Evolutionary conservation across 768 basidiomycete genomes (phyloP).

Genomic region (Pseudohyphozyma bogoriensis): DNA sequence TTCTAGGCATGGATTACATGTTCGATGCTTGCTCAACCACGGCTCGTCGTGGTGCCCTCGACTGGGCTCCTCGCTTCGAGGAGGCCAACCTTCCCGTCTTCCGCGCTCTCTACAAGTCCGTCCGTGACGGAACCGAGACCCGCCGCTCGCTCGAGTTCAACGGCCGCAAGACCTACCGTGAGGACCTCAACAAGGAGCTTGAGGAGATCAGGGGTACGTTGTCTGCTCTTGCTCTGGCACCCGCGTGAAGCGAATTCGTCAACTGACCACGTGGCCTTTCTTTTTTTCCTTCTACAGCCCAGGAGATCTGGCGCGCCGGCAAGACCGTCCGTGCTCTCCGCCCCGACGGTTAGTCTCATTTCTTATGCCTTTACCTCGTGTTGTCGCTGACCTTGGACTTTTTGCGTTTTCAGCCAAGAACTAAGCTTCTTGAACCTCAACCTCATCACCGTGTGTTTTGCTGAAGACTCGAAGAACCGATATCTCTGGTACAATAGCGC

Average conservation of each 20-base stretch:
- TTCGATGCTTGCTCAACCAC: constrained; percentile 98
- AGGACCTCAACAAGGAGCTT: constrained; percentile 83
- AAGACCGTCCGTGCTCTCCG: constrained; percentile 60
- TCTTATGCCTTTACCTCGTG: not conserved
- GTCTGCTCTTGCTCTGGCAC: no score
- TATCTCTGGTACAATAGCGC: no score
- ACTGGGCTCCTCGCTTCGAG: constrained; percentile 93
- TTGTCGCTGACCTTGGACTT: no score
- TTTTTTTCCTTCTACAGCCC: no score
- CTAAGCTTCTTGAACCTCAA: no score
- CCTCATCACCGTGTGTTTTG: no score
- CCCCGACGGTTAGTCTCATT: not conserved
- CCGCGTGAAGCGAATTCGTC: not conserved
- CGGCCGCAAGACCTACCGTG: constrained; percentile 77
- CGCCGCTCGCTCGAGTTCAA: constrained; percentile 96
- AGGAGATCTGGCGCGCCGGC: constrained; percentile 94
- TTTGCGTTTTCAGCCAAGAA: no score
- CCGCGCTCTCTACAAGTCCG: constrained; percentile 87
- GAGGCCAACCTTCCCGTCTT: constrained; percentile 90
- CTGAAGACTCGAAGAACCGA: no score
- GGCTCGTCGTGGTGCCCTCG: constrained; percentile 94
- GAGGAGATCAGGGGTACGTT: constrained; percentile 62
- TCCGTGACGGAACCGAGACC: constrained; percentile 90
- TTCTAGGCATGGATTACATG: constrained; percentile 82
- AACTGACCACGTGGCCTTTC: not conserved